These are phyloP conservation scores for Citrus reticulata DNA, from an alignment of 345 rosid species.

Conservation along the genomic window DNA sequence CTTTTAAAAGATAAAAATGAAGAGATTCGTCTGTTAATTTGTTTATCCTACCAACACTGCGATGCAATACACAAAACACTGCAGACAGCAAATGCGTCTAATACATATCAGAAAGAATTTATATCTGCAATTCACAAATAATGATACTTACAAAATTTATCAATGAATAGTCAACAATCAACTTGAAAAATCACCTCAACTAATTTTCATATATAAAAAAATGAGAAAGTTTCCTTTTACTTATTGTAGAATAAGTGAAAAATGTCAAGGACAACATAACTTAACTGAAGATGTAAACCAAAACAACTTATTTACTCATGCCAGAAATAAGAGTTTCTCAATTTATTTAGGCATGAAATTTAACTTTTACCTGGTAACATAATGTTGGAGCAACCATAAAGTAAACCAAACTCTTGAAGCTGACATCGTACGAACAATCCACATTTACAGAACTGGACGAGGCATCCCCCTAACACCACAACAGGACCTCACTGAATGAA, in stretches of 20 bases:
- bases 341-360: conserved; percentile 1
- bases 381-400: conserved; percentile 97
- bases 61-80: background rate
- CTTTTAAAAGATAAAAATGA: background rate
- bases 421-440: conserved; percentile 43
- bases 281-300: background rate
- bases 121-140: conserved; percentile 1
- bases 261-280: background rate
- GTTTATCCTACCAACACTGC: background rate
- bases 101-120: background rate
- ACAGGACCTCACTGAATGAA: conserved; percentile 15
- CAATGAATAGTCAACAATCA: background rate
- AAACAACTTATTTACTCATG: background rate
- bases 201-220: background rate
- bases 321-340: background rate
- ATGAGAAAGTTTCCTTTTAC: background rate
- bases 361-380: conserved; percentile 81
- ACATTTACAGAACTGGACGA: conserved; percentile 22
- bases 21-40: background rate
- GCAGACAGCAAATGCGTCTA: background rate
- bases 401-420: conserved; percentile 77
- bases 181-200: background rate
- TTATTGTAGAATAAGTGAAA: background rate
- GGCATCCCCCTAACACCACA: conserved; percentile 41
- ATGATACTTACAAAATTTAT: background rate